phyloP scores from a whole-genome alignment of 805 yeast species.

The Yarrowia sp. region DNA sequence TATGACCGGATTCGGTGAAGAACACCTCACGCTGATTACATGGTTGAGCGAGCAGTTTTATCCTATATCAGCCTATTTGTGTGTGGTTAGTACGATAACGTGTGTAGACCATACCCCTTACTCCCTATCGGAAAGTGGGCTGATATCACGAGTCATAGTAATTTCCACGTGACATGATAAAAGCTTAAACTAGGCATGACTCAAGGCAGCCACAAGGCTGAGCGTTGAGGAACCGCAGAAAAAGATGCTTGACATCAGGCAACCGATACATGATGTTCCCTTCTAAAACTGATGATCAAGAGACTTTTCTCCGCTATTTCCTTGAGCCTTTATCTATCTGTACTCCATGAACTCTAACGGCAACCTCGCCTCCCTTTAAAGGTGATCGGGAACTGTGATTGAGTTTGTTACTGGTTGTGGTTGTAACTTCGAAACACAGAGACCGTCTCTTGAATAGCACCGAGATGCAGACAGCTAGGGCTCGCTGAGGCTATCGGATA shows the following conservation, averaged over 20 bases:
- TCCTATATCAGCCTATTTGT: too few species aligned
- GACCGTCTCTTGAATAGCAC: neutral
- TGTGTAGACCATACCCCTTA: neutral
- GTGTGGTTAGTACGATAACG: neutral
- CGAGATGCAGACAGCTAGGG: conserved; percentile 2
- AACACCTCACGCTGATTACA: too few species aligned
- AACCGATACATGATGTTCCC: too few species aligned
- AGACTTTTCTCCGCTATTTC: neutral
- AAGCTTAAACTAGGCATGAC: neutral
- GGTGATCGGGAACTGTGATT: neutral
- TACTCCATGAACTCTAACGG: neutral
- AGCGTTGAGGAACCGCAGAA: too few species aligned
- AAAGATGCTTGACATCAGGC: too few species aligned
- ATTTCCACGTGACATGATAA: neutral
- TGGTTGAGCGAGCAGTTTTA: too few species aligned
- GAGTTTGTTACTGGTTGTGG: neutral
- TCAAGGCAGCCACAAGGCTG: too few species aligned
- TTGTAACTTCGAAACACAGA: neutral
- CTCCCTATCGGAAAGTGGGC: neutral
- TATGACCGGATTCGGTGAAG: too few species aligned
- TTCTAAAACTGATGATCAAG: too few species aligned
- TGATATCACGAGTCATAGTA: neutral
- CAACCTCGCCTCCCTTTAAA: neutral
- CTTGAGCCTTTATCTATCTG: neutral
- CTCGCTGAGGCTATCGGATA: neutral